phyloP scores from a whole-genome alignment of 192 early-diverging fungal genomes.

The Backusella macrospora region DNA sequence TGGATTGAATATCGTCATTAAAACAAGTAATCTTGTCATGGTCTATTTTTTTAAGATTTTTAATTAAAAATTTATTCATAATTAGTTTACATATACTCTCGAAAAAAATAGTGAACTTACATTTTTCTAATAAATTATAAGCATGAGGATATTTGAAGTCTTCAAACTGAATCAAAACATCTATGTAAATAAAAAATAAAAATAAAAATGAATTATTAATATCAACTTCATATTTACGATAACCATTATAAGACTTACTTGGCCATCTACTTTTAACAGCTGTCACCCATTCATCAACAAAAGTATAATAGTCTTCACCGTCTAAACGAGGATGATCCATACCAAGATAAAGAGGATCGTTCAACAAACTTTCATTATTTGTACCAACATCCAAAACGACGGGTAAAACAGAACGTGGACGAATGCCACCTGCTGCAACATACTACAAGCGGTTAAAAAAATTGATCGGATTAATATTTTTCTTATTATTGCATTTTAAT shows the following conservation, averaged over 20 bases:
- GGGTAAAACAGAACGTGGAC: slow-evolving; percentile 41
- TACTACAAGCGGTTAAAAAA: slow-evolving; percentile 25
- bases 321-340: slow-evolving; percentile 43
- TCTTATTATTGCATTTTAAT: background rate
- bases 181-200: slow-evolving; percentile 20
- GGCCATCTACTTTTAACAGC: slow-evolving; percentile 57
- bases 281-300: slow-evolving; percentile 58
- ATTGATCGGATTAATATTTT: background rate
- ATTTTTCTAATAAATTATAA: slow-evolving; percentile 44
- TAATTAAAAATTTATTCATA: background rate
- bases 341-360: slow-evolving; percentile 44
- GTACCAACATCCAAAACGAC: slow-evolving; percentile 43
- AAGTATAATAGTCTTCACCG: slow-evolving; percentile 49
- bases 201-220: slow-evolving; percentile 5
- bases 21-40: slow-evolving; percentile 41
- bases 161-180: slow-evolving; percentile 46
- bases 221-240: background rate
- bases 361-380: slow-evolving; percentile 36
- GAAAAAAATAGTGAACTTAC: slow-evolving; percentile 18
- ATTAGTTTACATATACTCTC: background rate
- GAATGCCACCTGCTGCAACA: slow-evolving; percentile 43
- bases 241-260: slow-evolving; percentile 39
- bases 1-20: slow-evolving; percentile 47
- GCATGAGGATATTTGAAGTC: slow-evolving; percentile 47
- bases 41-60: slow-evolving; percentile 22